These are phyloP conservation scores for Mikania micrantha DNA, from an alignment of 129 eudicot species.

Conservation along the genomic window DNA sequence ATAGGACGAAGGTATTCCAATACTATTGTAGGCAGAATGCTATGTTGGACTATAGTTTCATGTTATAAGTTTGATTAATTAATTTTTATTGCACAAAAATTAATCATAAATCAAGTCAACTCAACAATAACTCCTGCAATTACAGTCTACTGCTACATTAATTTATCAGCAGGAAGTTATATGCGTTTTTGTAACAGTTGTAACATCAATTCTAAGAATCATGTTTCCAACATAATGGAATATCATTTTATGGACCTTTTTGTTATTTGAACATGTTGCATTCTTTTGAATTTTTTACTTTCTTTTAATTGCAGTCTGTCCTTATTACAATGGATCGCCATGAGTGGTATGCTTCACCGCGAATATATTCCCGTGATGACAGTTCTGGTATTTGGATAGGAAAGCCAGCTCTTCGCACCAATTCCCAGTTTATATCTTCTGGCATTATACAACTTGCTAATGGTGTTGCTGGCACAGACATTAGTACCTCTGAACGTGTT, in stretches of 20 bases:
- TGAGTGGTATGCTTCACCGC: slow-evolving; percentile 93
- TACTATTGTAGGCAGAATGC: not conserved
- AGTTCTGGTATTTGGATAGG: slow-evolving; percentile 68
- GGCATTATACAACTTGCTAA: slow-evolving; percentile 29
- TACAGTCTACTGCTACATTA: too few species aligned
- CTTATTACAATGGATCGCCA: slow-evolving; percentile 88
- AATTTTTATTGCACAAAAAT: too few species aligned
- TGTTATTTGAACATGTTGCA: not conserved
- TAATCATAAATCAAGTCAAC: too few species aligned
- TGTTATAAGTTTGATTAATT: too few species aligned
- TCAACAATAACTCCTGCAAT: too few species aligned
- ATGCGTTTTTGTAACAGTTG: too few species aligned
- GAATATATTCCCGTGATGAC: slow-evolving; percentile 78
- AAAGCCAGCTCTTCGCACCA: slow-evolving; percentile 49
- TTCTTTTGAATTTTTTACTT: not conserved
- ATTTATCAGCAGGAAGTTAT: too few species aligned
- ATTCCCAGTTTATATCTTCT: slow-evolving; percentile 39
- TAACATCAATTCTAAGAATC: too few species aligned
- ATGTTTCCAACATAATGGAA: not conserved
- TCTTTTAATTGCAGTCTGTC: slow-evolving; percentile 68
- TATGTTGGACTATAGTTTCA: not conserved
- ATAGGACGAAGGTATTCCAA: slow-evolving; percentile 64
- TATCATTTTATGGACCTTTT: not conserved
- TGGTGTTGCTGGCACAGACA: slow-evolving; percentile 46
- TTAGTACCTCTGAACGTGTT: slow-evolving; percentile 38